Evolutionary conservation across 257 asterid species (phyloP).

Genomic region (Solanum lycopersicoides): DNA sequence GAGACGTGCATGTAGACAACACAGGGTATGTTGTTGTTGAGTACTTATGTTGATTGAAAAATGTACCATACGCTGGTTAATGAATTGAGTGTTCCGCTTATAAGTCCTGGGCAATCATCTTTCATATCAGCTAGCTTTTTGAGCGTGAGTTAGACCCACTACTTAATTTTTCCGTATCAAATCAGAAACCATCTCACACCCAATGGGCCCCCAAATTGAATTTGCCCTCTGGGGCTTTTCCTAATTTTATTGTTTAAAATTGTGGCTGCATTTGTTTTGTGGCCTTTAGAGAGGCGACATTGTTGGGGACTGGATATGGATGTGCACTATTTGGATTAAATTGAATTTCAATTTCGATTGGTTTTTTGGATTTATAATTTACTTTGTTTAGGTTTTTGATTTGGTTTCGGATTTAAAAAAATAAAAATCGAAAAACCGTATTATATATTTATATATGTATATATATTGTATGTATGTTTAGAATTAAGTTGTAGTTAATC

Average conservation of each 20-base stretch:
- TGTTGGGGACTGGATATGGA: background rate
- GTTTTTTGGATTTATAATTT: too few relatives aligned
- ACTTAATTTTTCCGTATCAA: too few relatives aligned
- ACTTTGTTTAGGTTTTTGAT: too few relatives aligned
- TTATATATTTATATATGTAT: too few relatives aligned
- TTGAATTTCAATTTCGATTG: too few relatives aligned
- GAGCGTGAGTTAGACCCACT: background rate
- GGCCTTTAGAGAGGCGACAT: background rate
- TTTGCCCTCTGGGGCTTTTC: background rate
- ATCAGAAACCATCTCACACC: background rate
- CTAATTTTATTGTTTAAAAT: background rate
- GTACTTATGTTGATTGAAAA: background rate
- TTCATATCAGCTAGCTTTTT: background rate
- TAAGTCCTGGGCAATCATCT: background rate
- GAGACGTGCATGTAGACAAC: background rate
- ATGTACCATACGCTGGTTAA: background rate
- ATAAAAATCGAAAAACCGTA: too few relatives aligned
- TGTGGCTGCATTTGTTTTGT: background rate
- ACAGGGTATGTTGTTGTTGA: background rate
- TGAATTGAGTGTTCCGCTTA: background rate
- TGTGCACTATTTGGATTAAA: too few relatives aligned
- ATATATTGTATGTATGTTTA: too few relatives aligned
- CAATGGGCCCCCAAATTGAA: background rate
- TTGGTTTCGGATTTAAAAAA: too few relatives aligned
- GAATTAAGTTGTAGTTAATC: too few relatives aligned